phyloP scores from a whole-genome alignment of 2,329 filamentous ascomycete species.

The Gyromitra esculenta region DNA sequence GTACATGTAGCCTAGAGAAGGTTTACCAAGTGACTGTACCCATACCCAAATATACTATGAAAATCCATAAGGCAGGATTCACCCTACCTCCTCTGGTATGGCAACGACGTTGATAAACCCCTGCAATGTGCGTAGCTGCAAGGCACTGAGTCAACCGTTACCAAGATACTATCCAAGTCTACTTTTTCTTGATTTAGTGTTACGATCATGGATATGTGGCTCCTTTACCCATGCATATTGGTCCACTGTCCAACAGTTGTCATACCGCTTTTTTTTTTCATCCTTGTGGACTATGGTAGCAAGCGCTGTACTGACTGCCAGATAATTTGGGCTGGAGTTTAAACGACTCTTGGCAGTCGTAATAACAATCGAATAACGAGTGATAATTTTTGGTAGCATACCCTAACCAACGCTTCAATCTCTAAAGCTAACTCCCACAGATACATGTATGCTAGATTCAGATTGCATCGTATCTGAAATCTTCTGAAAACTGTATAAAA shows the following conservation, averaged over 20 bases:
- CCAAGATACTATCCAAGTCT: background rate
- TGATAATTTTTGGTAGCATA: background rate
- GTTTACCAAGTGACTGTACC: too few species aligned
- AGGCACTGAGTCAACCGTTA: background rate
- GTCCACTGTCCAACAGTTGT: background rate
- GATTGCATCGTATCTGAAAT: background rate
- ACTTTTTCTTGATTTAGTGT: background rate
- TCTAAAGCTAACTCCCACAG: background rate
- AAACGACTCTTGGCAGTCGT: background rate
- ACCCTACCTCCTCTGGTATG: too few species aligned
- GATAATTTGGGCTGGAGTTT: background rate
- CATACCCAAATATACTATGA: too few species aligned
- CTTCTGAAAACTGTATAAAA: conserved; percentile 9
- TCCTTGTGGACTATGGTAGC: background rate
- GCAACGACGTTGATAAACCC: too few species aligned
- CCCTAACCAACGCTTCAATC: background rate
- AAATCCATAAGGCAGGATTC: too few species aligned
- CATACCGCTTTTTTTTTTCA: background rate
- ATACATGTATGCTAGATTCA: background rate
- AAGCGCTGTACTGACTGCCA: background rate
- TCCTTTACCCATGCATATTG: background rate
- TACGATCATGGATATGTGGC: background rate
- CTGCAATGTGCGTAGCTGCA: background rate
- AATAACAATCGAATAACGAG: background rate
- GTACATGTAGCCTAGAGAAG: too few species aligned